phyloP scores from a whole-genome alignment of 805 yeast species.

The Sugiyamaella floridensis region DNA sequence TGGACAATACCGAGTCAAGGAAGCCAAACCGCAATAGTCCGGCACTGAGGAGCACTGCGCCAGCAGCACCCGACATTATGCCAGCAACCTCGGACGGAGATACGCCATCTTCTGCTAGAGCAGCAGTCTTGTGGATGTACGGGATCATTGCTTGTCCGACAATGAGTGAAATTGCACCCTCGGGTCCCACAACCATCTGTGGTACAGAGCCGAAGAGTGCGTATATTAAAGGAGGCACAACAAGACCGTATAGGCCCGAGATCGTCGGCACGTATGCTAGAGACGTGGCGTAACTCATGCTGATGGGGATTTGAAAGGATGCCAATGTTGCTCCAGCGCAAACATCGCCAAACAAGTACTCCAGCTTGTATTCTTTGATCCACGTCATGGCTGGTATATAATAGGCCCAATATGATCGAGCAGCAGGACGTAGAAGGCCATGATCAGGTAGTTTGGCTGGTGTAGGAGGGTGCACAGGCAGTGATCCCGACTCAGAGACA shows the following conservation, averaged over 20 bases:
- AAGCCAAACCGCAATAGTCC: constrained; percentile 84
- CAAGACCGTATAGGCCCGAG: constrained; percentile 69
- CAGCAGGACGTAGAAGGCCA: neutral
- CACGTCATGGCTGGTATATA: constrained; percentile 53
- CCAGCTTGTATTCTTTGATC: constrained; percentile 39
- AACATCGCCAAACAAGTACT: constrained; percentile 50
- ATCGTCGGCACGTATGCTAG: constrained; percentile 78
- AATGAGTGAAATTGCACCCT: constrained; percentile 77
- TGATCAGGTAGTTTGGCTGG: constrained; percentile 1
- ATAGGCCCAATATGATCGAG: constrained; percentile 36
- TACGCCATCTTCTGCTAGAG: constrained; percentile 20
- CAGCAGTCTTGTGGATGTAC: constrained; percentile 26
- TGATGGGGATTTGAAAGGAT: constrained; percentile 84
- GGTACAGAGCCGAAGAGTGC: constrained; percentile 80
- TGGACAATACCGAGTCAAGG: constrained; percentile 69
- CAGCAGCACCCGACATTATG: constrained; percentile 67
- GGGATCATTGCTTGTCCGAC: constrained; percentile 72
- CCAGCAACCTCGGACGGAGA: constrained; percentile 53
- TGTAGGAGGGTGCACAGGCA: neutral
- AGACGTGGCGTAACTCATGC: constrained; percentile 76
- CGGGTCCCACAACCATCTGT: constrained; percentile 85
- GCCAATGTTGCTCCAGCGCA: constrained; percentile 84
- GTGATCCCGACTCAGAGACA: neutral
- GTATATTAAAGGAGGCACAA: constrained; percentile 73
- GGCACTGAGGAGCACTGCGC: constrained; percentile 60